phyloP scores from a whole-genome alignment of 192 early-diverging fungal species.

The Coemansia sp. region DNA sequence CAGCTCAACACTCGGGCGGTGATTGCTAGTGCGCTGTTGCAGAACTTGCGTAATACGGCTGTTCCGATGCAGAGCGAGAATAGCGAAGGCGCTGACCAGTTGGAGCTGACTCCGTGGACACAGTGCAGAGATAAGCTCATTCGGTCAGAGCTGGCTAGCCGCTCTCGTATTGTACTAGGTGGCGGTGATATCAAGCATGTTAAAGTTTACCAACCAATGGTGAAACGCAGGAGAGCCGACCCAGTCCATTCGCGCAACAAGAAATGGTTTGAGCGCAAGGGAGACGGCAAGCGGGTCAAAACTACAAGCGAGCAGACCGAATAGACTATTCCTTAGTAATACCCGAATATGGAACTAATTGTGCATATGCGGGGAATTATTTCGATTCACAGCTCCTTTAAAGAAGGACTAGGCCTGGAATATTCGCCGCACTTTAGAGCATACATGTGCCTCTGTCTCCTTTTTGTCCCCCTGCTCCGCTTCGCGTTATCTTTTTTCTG shows the following conservation, averaged over 20 bases:
- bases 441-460: background rate
- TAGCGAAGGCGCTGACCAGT: background rate
- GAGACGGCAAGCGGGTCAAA: conserved; percentile 18
- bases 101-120: conserved; percentile 21
- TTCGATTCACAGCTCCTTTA: background rate
- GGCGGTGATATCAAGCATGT: conserved; percentile 33
- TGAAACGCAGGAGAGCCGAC: conserved; percentile 39
- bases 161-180: conserved; percentile 22
- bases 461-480: background rate
- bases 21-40: conserved; percentile 42
- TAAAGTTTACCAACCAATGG: conserved; percentile 41
- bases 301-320: background rate
- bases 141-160: conserved; percentile 8
- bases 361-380: conserved; percentile 12
- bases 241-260: conserved; percentile 47
- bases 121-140: conserved; percentile 15
- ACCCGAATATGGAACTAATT: background rate
- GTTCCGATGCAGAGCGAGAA: conserved; percentile 10
- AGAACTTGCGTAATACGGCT: conserved; percentile 26
- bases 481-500: conserved; percentile 1
- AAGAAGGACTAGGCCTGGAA: background rate
- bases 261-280: conserved; percentile 51
- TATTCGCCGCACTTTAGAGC: conserved; percentile 11
- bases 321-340: background rate
- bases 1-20: conserved; percentile 41